Percentiles rank a stretch among this genome's conserved stretches.
These are phyloP conservation scores for Fusarium guadeloupense DNA, from an alignment of 2,329 filamentous ascomycete genomes.

Conservation along the genomic window DNA sequence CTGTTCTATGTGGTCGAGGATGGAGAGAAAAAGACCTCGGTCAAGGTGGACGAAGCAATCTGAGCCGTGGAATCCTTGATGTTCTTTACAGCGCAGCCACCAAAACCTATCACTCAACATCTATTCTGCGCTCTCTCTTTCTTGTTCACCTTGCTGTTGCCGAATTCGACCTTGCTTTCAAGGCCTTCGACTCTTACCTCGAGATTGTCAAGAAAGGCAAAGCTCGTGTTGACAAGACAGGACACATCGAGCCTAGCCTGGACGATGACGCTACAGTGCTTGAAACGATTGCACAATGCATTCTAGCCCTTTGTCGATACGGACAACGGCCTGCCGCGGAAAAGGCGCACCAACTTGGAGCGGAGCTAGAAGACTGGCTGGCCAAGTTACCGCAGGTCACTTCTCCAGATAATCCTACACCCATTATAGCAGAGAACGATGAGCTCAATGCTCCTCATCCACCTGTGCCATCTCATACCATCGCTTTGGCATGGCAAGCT, in stretches of 20 bases:
- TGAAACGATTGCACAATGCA: conserved; percentile 80
- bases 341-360: conserved; percentile 76
- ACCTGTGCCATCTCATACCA: conserved; percentile 64
- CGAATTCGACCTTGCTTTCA: conserved; percentile 91
- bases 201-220: conserved; percentile 88
- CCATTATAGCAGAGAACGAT: conserved; percentile 45
- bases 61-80: conserved; percentile 82
- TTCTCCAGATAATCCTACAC: conserved; percentile 41
- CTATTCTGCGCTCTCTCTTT: conserved; percentile 87
- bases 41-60: conserved; percentile 77
- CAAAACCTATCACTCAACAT: conserved; percentile 94
- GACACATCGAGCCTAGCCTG: conserved; percentile 73
- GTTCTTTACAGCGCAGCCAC: conserved; percentile 89
- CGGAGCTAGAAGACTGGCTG: conserved; percentile 79
- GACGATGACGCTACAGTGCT: conserved; percentile 83
- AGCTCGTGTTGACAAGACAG: conserved; percentile 81
- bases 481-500: conserved; percentile 81
- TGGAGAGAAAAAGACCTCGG: conserved; percentile 87
- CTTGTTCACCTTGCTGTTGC: conserved; percentile 86
- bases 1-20: conserved; percentile 77
- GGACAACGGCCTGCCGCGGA: conserved; percentile 78
- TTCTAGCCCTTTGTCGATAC: conserved; percentile 83
- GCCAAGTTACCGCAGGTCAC: conserved; percentile 61
- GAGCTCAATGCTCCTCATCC: conserved; percentile 50
- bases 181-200: conserved; percentile 90